These are phyloP conservation scores for Mortierella sp. DNA, from an alignment of 371 early-diverging fungal genomes.

Conservation along the genomic window DNA sequence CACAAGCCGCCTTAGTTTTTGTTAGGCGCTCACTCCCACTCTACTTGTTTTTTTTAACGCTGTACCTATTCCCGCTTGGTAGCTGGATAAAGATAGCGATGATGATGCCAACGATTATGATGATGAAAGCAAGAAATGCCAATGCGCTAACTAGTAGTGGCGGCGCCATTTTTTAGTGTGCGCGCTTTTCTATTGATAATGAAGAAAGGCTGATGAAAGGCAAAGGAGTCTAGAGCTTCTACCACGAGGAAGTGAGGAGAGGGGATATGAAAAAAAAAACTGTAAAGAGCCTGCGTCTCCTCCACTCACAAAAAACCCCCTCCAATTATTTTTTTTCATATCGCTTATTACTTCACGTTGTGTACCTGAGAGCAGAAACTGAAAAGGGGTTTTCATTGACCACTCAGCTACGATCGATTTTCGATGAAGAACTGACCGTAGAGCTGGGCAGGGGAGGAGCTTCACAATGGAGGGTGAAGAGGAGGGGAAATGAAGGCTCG, in stretches of 20 bases:
- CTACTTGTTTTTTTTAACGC: background rate
- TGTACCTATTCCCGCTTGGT: background rate
- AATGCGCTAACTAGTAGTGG: background rate
- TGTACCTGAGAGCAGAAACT: constrained; percentile 3
- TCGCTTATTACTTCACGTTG: background rate
- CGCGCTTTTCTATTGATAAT: background rate
- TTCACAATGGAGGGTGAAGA: too few relatives aligned
- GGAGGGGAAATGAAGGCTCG: too few relatives aligned
- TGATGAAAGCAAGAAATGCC: constrained; percentile 3
- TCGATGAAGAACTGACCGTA: background rate
- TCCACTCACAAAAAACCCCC: background rate
- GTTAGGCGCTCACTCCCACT: background rate
- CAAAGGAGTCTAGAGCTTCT: constrained; percentile 4
- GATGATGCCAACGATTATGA: background rate
- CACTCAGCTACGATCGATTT: background rate
- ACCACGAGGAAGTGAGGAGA: background rate
- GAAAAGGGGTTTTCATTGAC: background rate
- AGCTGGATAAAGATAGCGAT: background rate
- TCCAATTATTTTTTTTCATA: background rate
- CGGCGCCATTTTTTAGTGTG: too few relatives aligned
- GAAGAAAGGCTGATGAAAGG: background rate
- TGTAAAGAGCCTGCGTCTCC: background rate
- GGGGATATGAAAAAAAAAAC: background rate
- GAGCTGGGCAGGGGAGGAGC: background rate
- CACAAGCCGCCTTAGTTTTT: background rate